Evolutionary conservation across 1,139 yeast genomes (phyloP).

Genomic region (Taiozyma sp.): DNA sequence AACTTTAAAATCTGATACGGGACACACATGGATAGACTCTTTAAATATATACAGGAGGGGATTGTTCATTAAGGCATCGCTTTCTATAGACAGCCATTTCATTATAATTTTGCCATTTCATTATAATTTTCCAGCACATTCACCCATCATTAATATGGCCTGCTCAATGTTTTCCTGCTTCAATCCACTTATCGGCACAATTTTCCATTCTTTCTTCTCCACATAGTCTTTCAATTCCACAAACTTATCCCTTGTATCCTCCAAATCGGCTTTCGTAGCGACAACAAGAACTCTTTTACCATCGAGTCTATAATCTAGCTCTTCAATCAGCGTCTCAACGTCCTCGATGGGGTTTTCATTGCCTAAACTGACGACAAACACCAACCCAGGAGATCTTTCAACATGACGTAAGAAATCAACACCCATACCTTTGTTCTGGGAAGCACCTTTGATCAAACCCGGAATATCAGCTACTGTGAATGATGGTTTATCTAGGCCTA

Average conservation of each 20-base stretch:
- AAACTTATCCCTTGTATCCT: slow-evolving; percentile 43
- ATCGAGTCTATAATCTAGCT: slow-evolving; percentile 63
- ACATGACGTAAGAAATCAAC: slow-evolving; percentile 86
- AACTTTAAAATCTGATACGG: background rate
- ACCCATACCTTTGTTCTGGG: slow-evolving; percentile 86
- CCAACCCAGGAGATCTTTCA: slow-evolving; percentile 86
- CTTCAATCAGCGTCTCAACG: slow-evolving; percentile 53
- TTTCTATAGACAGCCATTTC: background rate
- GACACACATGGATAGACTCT: background rate
- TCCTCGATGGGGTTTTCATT: slow-evolving; percentile 56
- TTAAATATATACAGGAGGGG: background rate
- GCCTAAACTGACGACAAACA: slow-evolving; percentile 79
- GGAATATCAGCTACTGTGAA: slow-evolving; percentile 98
- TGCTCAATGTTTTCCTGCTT: slow-evolving; percentile 65
- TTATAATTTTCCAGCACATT: slow-evolving; percentile 39
- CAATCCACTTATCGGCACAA: slow-evolving; percentile 81
- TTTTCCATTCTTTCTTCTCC: slow-evolving; percentile 47
- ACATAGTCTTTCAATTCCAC: slow-evolving; percentile 38
- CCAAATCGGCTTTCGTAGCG: slow-evolving; percentile 88
- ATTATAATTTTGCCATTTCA: slow-evolving; percentile 10
- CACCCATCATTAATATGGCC: slow-evolving; percentile 67
- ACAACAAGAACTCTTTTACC: slow-evolving; percentile 65
- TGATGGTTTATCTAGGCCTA: slow-evolving; percentile 60
- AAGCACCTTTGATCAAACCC: slow-evolving; percentile 87
- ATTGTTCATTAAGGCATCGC: background rate